Conservation (phyloP, 768 basidiomycete species). For the Lactarius tabidus region DNA sequence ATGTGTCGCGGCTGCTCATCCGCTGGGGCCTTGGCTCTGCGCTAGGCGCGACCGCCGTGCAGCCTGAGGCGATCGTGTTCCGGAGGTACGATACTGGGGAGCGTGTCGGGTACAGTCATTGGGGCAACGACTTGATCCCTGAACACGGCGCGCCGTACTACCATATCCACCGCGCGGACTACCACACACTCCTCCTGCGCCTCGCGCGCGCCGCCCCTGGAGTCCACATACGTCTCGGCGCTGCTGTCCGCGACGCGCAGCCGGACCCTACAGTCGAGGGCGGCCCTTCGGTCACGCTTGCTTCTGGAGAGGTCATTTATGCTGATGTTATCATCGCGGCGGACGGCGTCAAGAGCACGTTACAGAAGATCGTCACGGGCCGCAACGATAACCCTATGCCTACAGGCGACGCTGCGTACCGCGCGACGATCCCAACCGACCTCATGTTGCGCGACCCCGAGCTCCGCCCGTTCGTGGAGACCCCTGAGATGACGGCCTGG, state of each 20-base stretch:
- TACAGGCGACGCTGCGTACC: slow-evolving; percentile 63
- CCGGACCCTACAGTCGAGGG: slow-evolving; percentile 29
- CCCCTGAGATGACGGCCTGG: slow-evolving; percentile 53
- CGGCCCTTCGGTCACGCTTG: slow-evolving; percentile 35
- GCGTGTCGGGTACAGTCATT: slow-evolving; percentile 37
- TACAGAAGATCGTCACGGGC: slow-evolving; percentile 49
- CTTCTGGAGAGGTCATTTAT: slow-evolving; percentile 35
- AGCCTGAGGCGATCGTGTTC: slow-evolving; percentile 39
- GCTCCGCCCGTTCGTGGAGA: slow-evolving; percentile 47
- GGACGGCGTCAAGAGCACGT: slow-evolving; percentile 45
- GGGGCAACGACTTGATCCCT: slow-evolving; percentile 32
- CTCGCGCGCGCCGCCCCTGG: slow-evolving; percentile 31
- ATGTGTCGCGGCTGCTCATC: slow-evolving; percentile 36
- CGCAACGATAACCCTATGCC: slow-evolving; percentile 40
- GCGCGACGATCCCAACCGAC: slow-evolving; percentile 47
- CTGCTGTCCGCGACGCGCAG: slow-evolving; percentile 33
- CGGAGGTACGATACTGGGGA: slow-evolving; percentile 37
- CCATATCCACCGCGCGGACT: slow-evolving; percentile 43
- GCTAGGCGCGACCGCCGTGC: slow-evolving; percentile 34
- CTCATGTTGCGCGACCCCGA: slow-evolving; percentile 49
- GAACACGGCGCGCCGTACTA: slow-evolving; percentile 40
- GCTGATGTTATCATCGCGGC: slow-evolving; percentile 39
- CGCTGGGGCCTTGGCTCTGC: slow-evolving; percentile 38
- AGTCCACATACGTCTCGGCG: slow-evolving; percentile 34
- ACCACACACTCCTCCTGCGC: slow-evolving; percentile 39